A percentile compares a stretch with the other conserved stretches of the same genome.
Evolutionary conservation across 441 rosid species (phyloP).

Genomic region (Cnidoscolus chayamansa): DNA sequence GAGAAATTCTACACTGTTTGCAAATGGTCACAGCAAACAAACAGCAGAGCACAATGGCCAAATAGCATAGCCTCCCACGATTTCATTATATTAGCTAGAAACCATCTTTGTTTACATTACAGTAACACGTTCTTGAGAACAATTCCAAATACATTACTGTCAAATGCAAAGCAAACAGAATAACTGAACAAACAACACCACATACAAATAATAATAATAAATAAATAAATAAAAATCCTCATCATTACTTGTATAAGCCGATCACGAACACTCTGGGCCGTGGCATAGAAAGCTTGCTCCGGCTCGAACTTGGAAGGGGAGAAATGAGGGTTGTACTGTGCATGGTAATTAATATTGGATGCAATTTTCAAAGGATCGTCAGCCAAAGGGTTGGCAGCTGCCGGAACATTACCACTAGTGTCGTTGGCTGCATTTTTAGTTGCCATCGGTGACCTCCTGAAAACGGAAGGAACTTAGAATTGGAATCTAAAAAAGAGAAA

Average conservation of each 20-base stretch:
- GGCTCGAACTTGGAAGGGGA: constrained; percentile 85
- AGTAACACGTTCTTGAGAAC: not conserved
- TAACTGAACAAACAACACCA: not conserved
- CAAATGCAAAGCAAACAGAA: not conserved
- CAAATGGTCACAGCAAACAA: not conserved
- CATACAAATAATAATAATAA: not conserved
- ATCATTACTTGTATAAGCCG: constrained; percentile 66
- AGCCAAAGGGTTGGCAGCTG: constrained; percentile 60
- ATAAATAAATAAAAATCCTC: not conserved
- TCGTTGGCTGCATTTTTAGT: constrained; percentile 31
- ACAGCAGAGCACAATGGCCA: too few species aligned
- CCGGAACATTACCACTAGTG: constrained; percentile 36
- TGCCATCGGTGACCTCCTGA: constrained; percentile 40
- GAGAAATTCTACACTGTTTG: too few species aligned
- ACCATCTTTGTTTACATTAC: not conserved
- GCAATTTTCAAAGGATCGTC: constrained; percentile 61
- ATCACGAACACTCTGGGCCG: constrained; percentile 91
- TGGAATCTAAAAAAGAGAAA: not conserved
- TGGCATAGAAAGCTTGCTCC: constrained; percentile 84
- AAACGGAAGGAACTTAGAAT: constrained; percentile 1
- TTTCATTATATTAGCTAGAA: not conserved
- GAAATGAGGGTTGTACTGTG: constrained; percentile 83
- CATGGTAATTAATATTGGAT: constrained; percentile 76
- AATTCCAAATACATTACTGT: not conserved
- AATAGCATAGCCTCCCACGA: too few species aligned